Evolutionary conservation across 768 basidiomycete genomes (phyloP), one percentile per base, ranked within the genome.

Genomic region (Thelephora ganbajun): DNA sequence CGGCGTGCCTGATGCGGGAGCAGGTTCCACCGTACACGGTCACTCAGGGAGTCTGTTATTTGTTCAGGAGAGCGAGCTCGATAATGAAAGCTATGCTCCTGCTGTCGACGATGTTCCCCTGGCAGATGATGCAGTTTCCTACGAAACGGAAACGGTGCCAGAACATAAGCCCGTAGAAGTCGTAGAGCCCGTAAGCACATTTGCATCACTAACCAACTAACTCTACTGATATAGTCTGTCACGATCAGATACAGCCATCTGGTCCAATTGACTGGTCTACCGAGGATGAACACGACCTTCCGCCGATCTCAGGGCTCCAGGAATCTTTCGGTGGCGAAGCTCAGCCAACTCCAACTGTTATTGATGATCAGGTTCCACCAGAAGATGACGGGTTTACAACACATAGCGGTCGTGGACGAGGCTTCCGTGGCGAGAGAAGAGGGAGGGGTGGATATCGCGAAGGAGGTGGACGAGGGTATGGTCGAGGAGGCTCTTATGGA

Each of bases 21-120:
- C 61, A 62, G 54, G 59, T 13, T 50, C 63, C 6, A 66, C 78
- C 0, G 26, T 9, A 30, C 26, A 9, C 9, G 26, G 9, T 30
- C 26, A 30, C 26, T 4, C 26, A 30, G 70, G 71, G 48, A 74
- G 78, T 62, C 81, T 87, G 71, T 76, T 74, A 56, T 90, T 89
- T 62, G 82, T 90, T 67, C 80, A 86, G 61, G 81, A 73, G 49
- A 87, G 85, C 60, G 86, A 89, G 56, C 68, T 88, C 33, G 85
- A 84, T 51, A 59, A 69, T 0, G 43, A 70, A 18, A 56, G 69
- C 20, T 44, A 37, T 5, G 53, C 51, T 26, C 33, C 45, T 6
- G 44, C 34, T 3, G 18, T 20, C 5, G 51, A 51, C 7, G 26
- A 50, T 11, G 72, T 76, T 30, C 26, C 26, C 4, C 26, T 9